Evolutionary conservation across 78 protist genomes (phyloP), one percentile per base, ranked within the genome.

Genomic region (Chrysochromulina tobinii): DNA sequence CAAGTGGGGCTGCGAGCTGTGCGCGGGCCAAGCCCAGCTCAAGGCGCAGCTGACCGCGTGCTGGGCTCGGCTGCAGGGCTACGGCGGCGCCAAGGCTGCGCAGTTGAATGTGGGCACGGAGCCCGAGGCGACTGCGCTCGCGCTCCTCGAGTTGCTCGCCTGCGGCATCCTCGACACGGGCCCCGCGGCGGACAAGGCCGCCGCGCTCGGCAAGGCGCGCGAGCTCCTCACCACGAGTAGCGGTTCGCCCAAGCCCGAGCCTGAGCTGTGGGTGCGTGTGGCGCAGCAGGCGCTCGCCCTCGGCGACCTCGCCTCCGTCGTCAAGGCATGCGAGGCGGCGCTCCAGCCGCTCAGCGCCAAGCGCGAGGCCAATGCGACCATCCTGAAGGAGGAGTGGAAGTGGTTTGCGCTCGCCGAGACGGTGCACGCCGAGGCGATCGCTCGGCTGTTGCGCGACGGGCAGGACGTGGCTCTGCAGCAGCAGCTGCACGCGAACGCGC

Each of bases 261-360:
- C 85, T 8, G 54, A 77, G 85, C 85, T 77, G 61, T 77, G 85
- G 85, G 85, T 51, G 57, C 85, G 57, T 5, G 5, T 53, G 5
- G 85, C 85, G 54, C 54, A 77, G 59, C 85, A 51, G 18, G 55
- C 61, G 27, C 85, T 77, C 85, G 85, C 85, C 27, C 61, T 51
- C 48, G 61, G 61, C 8, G 20, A 51, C 38, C 3, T 77, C 48
- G 54, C 59, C 38, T 2, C 25, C 61, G 85, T 77, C 38, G 59
- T 77, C 27, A 5, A 7, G 48, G 85, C 55, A 12, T 77, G 85
- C 38, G 85, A 77, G 59, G 4, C 25, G 27, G 58, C 61, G 61
- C 85, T 77, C 23, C 25, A 15, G 61, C 85, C 57, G n/a, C 57
- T 18, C 25, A 20, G 15, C n/a, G 69, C 15, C 25, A 59, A 14